A percentile compares a stretch with the other conserved stretches of the same genome.
These are phyloP conservation scores for Theileria equi DNA, from an alignment of 169 alveolate species.

Conservation along the genomic window DNA sequence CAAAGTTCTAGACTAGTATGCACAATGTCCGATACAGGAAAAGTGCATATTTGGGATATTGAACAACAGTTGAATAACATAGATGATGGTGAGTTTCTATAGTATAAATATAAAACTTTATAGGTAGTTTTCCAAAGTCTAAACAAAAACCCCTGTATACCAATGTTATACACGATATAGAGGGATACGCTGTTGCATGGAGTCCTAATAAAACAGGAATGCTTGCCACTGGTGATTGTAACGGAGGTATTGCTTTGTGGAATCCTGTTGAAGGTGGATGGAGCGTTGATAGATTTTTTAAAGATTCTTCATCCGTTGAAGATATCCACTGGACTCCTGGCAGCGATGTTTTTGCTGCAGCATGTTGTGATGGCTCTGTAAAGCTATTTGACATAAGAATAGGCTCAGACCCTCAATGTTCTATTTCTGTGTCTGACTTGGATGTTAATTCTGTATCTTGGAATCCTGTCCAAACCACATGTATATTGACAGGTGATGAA, in stretches of 20 bases:
- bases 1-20: conserved; percentile 55
- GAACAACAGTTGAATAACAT: conserved; percentile 18
- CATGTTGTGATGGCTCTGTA: conserved; percentile 68
- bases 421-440: conserved; percentile 14
- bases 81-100: conserved; percentile 12
- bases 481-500: conserved; percentile 48
- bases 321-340: conserved; percentile 70
- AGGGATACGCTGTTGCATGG: conserved; percentile 78
- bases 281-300: conserved; percentile 1
- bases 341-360: conserved; percentile 58
- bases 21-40: conserved; percentile 61
- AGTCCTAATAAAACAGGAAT: conserved; percentile 61
- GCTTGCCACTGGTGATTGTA: conserved; percentile 71
- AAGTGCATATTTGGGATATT: conserved; percentile 60
- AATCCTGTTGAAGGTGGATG: conserved; percentile 63
- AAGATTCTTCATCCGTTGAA: conserved; percentile 52
- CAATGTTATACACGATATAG: conserved; percentile 54
- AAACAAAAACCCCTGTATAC: conserved; percentile 50
- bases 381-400: conserved; percentile 22
- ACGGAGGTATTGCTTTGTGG: conserved; percentile 68
- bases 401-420: no score
- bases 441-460: conserved; percentile 60
- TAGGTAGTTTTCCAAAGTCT: background rate
- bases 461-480: conserved; percentile 39
- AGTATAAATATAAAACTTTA: background rate